These are phyloP conservation scores for Bipolaris gigantea DNA, from an alignment of 2,329 filamentous ascomycete genomes.

Conservation along the genomic window DNA sequence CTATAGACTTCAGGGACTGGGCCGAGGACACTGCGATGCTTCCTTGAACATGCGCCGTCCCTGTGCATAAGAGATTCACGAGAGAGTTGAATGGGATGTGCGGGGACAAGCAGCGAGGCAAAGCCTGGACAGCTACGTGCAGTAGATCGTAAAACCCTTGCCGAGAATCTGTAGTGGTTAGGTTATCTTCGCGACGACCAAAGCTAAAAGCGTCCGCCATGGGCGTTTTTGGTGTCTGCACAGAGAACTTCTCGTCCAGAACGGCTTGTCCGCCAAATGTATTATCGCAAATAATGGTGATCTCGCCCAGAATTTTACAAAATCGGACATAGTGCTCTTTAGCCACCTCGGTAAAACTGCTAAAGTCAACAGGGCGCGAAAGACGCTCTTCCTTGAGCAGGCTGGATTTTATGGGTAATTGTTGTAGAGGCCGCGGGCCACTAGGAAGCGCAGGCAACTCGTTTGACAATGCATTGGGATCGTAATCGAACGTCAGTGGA, in stretches of 20 bases:
- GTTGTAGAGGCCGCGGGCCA: constrained; percentile 40
- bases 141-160: constrained; percentile 95
- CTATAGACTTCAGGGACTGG: constrained; percentile 92
- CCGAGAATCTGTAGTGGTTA: constrained; percentile 75
- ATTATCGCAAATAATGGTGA: constrained; percentile 94
- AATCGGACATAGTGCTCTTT: constrained; percentile 88
- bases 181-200: constrained; percentile 76
- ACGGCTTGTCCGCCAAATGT: constrained; percentile 95
- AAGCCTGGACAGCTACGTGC: constrained; percentile 90
- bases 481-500: constrained; percentile 64
- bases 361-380: constrained; percentile 64
- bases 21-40: constrained; percentile 92
- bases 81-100: constrained; percentile 91
- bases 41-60: constrained; percentile 89
- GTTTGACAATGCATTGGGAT: constrained; percentile 48
- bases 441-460: constrained; percentile 36
- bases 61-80: constrained; percentile 93
- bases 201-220: constrained; percentile 95
- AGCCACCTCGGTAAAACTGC: constrained; percentile 70
- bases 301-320: constrained; percentile 92
- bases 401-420: constrained; percentile 39
- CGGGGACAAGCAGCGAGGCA: constrained; percentile 88
- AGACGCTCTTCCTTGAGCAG: constrained; percentile 63
- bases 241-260: constrained; percentile 90
- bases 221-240: constrained; percentile 87